Percentiles rank a stretch among this genome's conserved stretches.
These are phyloP conservation scores for Schizosaccharomyces osmophilus DNA, from an alignment of 805 yeast genomes.

Conservation along the genomic window DNA sequence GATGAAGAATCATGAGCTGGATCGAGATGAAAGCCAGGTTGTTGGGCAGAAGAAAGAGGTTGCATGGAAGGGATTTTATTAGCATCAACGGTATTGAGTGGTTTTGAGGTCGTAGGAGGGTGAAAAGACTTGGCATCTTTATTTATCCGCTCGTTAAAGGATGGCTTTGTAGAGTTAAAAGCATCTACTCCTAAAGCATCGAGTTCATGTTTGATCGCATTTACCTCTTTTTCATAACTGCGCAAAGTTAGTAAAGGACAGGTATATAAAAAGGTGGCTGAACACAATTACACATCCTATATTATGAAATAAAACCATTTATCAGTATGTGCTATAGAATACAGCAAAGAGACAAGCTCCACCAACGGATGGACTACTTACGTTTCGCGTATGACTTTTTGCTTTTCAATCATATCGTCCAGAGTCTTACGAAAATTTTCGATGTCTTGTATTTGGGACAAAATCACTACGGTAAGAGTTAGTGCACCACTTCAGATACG, in stretches of 20 bases:
- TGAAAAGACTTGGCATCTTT: too few relatives aligned
- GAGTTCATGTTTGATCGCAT: conserved; percentile 61
- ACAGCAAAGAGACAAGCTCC: neutral
- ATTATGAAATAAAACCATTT: conserved; percentile 33
- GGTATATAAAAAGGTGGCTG: neutral
- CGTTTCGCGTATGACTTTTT: conserved; percentile 80
- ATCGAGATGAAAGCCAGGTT: neutral
- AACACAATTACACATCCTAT: neutral
- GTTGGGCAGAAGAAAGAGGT: neutral
- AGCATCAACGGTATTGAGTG: neutral
- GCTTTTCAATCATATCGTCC: conserved; percentile 80
- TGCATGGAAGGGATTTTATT: neutral
- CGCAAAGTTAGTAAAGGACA: neutral
- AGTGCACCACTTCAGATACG: too few relatives aligned
- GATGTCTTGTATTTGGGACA: conserved; percentile 61
- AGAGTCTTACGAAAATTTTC: conserved; percentile 85
- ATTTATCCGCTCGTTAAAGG: too few relatives aligned
- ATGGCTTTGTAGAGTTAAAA: neutral
- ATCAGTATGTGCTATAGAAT: conserved; percentile 40
- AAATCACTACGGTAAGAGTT: neutral
- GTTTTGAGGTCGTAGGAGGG: too few relatives aligned
- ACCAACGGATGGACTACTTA: conserved; percentile 1
- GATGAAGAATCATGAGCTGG: neutral
- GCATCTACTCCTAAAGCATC: conserved; percentile 48
- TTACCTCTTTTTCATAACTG: conserved; percentile 67